phyloP scores from a whole-genome alignment of 495 filamentous ascomycete genomes.

The Aspergillus wentii region DNA sequence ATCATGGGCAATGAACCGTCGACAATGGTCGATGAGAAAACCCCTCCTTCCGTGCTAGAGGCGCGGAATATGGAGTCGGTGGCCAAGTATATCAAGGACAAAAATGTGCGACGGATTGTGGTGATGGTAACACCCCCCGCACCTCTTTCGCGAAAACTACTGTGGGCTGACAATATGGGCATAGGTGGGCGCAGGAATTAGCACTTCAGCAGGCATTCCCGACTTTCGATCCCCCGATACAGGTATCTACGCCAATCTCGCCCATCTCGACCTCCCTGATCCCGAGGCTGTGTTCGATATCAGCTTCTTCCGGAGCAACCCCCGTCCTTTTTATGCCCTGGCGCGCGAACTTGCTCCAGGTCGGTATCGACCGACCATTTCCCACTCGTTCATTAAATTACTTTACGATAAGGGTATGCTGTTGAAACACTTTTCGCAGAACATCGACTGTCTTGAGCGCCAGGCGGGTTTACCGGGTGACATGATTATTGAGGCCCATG shows the following conservation, averaged over 20 bases:
- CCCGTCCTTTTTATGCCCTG: slow-evolving; percentile 84
- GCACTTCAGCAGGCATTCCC: slow-evolving; percentile 82
- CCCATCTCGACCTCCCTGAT: slow-evolving; percentile 75
- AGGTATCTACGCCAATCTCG: slow-evolving; percentile 85
- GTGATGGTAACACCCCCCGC: slow-evolving; percentile 56
- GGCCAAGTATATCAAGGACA: slow-evolving; percentile 69
- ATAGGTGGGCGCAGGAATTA: slow-evolving; percentile 51
- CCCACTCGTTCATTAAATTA: slow-evolving; percentile 72
- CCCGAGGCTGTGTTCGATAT: slow-evolving; percentile 80
- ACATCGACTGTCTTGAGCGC: slow-evolving; percentile 93
- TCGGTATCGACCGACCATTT: slow-evolving; percentile 79
- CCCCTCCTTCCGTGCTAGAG: slow-evolving; percentile 58
- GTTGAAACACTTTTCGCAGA: slow-evolving; percentile 89
- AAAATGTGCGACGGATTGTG: slow-evolving; percentile 62
- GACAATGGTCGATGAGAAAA: slow-evolving; percentile 55
- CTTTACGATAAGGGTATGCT: slow-evolving; percentile 73
- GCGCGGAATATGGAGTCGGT: slow-evolving; percentile 65
- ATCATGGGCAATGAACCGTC: slow-evolving; percentile 72
- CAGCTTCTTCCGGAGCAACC: slow-evolving; percentile 76
- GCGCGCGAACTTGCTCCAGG: slow-evolving; percentile 91
- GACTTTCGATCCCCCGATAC: slow-evolving; percentile 84
- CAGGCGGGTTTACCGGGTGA: slow-evolving; percentile 77
- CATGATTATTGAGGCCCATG: slow-evolving; percentile 88
- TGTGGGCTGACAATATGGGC: neutral
- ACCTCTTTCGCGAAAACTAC: neutral